Evolutionary conservation across 495 filamentous ascomycete species (phyloP), one percentile per base, ranked within the genome.

Genomic region (Daldinia grandis): DNA sequence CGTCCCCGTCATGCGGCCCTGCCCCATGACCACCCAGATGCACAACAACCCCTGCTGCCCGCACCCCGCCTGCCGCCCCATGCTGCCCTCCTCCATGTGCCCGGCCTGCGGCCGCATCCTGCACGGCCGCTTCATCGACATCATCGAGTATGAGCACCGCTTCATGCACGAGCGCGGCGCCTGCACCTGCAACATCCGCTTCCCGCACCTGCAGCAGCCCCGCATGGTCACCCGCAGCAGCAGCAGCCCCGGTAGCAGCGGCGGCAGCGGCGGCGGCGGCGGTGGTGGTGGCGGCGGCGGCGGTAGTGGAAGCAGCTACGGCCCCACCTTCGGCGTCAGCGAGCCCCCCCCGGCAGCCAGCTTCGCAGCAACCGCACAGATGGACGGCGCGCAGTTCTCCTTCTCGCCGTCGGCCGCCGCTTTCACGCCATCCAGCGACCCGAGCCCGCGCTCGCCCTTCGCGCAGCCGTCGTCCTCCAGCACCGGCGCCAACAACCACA

Each of bases 161-260:
- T 84, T 81, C 76, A 78, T 83, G 37, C 82, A 84, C 58, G 81
- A 79, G 63, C 81, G 81, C 12, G 82, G 81, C 0, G 82, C 66
- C 6, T 84, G 82, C 62, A 59, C 57, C 19, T 84, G 82, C 31
- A 62, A 74, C 0, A 78, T 82, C 9, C 12, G 57, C 0, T 84
- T 83, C 54, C 82, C 81, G 0, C 66, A 74, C 30, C 60, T 80
- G 9, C 53, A 67, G 56, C 65, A 64, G 17, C 81, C 81, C 0
- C 74, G 80, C 37, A 69, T 76, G n/a, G 12, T 66, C 38, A 31
- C 33, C 33, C 33, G 3, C 12, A 35, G 12, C n/a, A n/a, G n/a
- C n/a, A n/a, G n/a, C n/a, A n/a, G n/a, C n/a, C n/a, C n/a, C n/a
- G n/a, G n/a, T 15, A 14, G 8, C 12, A 3, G 8, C 4, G 8